Conservation (phyloP, 331 rosid genomes). For the Arachis monticola region DNA sequence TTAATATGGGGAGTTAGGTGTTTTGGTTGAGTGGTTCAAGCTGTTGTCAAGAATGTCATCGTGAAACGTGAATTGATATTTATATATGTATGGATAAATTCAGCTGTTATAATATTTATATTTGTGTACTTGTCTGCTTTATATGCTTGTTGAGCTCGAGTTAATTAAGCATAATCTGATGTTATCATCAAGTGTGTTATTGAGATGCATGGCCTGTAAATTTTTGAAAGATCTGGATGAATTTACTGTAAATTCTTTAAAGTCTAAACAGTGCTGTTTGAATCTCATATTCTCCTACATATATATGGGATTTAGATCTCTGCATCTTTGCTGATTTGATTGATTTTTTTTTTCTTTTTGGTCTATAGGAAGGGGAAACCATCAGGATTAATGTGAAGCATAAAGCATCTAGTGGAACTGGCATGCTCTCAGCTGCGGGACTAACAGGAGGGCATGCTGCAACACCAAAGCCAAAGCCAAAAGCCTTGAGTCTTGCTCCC, state of each 20-base stretch:
- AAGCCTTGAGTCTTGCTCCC: conserved; percentile 77
- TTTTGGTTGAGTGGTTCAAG: background rate
- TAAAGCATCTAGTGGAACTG: conserved; percentile 80
- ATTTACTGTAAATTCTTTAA: no score
- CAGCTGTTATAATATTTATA: background rate
- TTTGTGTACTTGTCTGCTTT: background rate
- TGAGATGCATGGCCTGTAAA: background rate
- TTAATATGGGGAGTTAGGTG: background rate
- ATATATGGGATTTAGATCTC: background rate
- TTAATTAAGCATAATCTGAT: conserved; percentile 24
- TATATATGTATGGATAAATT: background rate
- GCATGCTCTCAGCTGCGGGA: conserved; percentile 97
- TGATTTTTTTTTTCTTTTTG: conserved; percentile 24
- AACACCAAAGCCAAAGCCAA: conserved; percentile 56
- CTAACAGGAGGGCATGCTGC: conserved; percentile 54
- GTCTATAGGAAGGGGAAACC: conserved; percentile 90
- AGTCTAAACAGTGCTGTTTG: no score
- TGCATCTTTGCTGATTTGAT: conserved; percentile 25
- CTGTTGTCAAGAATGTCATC: background rate
- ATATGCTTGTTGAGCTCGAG: conserved; percentile 27
- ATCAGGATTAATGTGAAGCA: conserved; percentile 94
- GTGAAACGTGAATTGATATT: background rate
- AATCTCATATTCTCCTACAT: no score
- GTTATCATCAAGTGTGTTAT: conserved; percentile 11
- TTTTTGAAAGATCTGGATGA: no score